Percentiles rank a stretch among this genome's conserved stretches.
Evolutionary conservation across 768 basidiomycete genomes (phyloP).

Genomic region (Jaapia argillacea): DNA sequence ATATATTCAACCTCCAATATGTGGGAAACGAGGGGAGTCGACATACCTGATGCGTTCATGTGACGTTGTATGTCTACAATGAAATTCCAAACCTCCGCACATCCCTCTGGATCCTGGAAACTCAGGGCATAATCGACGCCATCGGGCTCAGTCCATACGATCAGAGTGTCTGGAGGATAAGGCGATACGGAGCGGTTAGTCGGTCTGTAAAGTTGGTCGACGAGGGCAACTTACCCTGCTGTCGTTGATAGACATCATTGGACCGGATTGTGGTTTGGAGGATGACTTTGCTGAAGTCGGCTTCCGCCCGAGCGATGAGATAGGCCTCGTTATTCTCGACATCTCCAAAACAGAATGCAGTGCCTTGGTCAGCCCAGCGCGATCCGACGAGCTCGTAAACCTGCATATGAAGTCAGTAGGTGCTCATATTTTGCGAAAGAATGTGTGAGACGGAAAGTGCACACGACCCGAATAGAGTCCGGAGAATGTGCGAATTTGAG

Average conservation of each 20-base stretch:
- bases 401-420: slow-evolving; percentile 30
- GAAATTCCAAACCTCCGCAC: slow-evolving; percentile 95
- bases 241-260: slow-evolving; percentile 79
- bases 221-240: slow-evolving; percentile 74
- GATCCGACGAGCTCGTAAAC: slow-evolving; percentile 91
- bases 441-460: not conserved
- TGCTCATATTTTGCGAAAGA: no score
- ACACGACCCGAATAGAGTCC: slow-evolving; percentile 8
- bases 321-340: slow-evolving; percentile 68
- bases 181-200: slow-evolving; percentile 4
- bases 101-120: slow-evolving; percentile 94
- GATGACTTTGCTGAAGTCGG: slow-evolving; percentile 60
- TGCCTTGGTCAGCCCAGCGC: slow-evolving; percentile 94
- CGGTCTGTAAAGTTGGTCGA: slow-evolving; percentile 3
- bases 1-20: slow-evolving; percentile 3
- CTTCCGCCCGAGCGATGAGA: slow-evolving; percentile 77
- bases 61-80: slow-evolving; percentile 88
- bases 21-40: no score
- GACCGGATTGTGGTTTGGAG: slow-evolving; percentile 73
- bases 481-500: slow-evolving; percentile 13
- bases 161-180: slow-evolving; percentile 69
- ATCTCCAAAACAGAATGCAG: slow-evolving; percentile 89
- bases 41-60: slow-evolving; percentile 55
- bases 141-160: slow-evolving; percentile 97
- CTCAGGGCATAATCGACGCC: slow-evolving; percentile 93